Percentiles rank a stretch among this genome's conserved stretches.
Evolutionary conservation across 1,284 basidiomycete genomes (phyloP).

Genomic region (Rhizopogon parksii): DNA sequence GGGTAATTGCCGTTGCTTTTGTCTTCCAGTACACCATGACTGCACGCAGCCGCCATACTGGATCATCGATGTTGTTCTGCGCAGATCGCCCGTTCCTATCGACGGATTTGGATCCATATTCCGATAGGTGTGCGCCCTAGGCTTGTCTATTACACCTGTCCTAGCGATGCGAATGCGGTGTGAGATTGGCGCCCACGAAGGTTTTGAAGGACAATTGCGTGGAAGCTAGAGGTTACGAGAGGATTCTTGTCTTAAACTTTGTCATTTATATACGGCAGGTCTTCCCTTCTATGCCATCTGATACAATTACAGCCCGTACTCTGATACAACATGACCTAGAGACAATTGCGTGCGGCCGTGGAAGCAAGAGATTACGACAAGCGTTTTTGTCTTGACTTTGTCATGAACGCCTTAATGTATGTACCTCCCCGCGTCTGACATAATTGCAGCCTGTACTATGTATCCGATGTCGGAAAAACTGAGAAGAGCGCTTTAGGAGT

Average conservation of each 20-base stretch:
- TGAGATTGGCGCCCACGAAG: constrained; percentile 4
- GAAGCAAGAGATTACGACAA: background rate
- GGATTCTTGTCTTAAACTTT: background rate
- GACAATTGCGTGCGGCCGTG: constrained; percentile 5
- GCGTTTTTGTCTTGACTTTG: constrained; percentile 1
- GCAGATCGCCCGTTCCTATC: background rate
- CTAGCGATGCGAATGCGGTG: background rate
- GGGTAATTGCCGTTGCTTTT: no score
- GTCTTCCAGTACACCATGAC: no score
- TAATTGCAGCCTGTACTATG: background rate
- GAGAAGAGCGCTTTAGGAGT: no score
- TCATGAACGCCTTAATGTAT: background rate
- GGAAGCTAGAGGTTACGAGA: background rate
- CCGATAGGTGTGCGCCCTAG: no score
- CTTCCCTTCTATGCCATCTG: background rate
- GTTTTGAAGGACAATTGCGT: constrained; percentile 6
- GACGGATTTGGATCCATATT: background rate
- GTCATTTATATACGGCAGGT: background rate
- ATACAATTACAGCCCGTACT: background rate
- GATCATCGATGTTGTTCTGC: background rate
- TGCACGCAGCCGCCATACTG: background rate
- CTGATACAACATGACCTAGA: no score
- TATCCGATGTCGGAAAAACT: background rate
- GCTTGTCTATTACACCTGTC: background rate
- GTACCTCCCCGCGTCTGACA: background rate